Base-by-base conservation (phyloP, 768 basidiomycete species). In the Tylopilus subfusipes region DNA sequence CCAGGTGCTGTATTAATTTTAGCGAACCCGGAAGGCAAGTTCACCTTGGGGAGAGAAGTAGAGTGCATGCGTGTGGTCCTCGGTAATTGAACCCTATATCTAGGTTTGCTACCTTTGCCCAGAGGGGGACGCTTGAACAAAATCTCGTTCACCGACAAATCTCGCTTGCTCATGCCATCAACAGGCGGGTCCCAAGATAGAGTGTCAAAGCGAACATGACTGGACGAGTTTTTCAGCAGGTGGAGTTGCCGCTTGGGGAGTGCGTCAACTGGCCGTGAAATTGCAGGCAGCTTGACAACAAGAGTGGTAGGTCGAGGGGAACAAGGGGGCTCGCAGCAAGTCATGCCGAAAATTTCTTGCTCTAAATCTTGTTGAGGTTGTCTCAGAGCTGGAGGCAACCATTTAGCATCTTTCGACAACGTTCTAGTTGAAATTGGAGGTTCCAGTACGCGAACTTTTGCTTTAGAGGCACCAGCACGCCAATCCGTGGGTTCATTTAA, bases 131-230 rank as follows among this genome's bases (percentile, higher is more conserved):
- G 79, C 53, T 69, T 76, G 69, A 90, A 88, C 33, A 92, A 69
- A 36, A 85, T 65, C 27, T 86, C 83, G 59, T 88, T 85, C 38
- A 89, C 53, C 19, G 82, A 82, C 43, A 86, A 74, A 53, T 86
- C 85, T 44, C 79, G 75, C 40, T 72, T 78, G 49, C 60, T 80
- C 82, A 85, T 85, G 45, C 81, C 83, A 52, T 81, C 79, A 14
- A 86, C 76, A 18, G 86, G 85, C 48, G 90, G 88, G 30, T 83
- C 80, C 71, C 85, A 88, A 3, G 86, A 85, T 27, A 87, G 73
- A 25, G 84, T 78, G 50, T 91, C 89, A 72, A 81, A 78, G 40
- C 85, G 81, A 27, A 80, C 62, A 25, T 70, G 74, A 30, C 48
- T 58, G 5, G 68, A 62, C 5, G 72, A 66, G 48, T 69, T 73